Conservation (phyloP, 169 alveolate genomes). For the Cryptosporidium xiaoi region DNA sequence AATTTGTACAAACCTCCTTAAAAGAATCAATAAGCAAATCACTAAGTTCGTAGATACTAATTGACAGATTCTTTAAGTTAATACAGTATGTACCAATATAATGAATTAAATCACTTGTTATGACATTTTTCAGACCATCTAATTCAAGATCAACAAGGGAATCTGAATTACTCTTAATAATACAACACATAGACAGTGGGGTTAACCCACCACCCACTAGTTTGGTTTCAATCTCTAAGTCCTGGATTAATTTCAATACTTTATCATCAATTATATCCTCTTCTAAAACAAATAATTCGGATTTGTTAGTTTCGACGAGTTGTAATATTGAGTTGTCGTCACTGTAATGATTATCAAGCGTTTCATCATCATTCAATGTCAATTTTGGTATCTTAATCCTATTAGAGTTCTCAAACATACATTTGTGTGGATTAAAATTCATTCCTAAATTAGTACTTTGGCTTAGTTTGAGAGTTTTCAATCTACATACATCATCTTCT, state of each 20-base stretch:
- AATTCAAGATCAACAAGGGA: constrained; percentile 25
- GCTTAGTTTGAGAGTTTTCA: constrained; percentile 49
- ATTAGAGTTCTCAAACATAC: background rate
- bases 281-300: background rate
- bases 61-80: background rate
- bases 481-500: background rate
- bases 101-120: constrained; percentile 55
- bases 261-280: background rate
- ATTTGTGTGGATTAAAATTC: too few relatives aligned
- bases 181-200: constrained; percentile 64
- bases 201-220: constrained; percentile 62
- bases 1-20: constrained; percentile 11
- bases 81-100: constrained; percentile 16
- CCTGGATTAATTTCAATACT: constrained; percentile 1
- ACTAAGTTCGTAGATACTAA: constrained; percentile 36
- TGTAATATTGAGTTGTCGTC: background rate
- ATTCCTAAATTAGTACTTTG: constrained; percentile 43
- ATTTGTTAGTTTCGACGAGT: background rate
- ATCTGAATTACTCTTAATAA: constrained; percentile 17
- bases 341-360: background rate
- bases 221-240: constrained; percentile 8
- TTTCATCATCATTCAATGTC: constrained; percentile 1
- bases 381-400: constrained; percentile 27
- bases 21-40: constrained; percentile 25
- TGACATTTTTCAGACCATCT: constrained; percentile 54